These are phyloP conservation scores for Chimonanthus praecox DNA, from an alignment of 164 flowering plant species.

Conservation along the genomic window DNA sequence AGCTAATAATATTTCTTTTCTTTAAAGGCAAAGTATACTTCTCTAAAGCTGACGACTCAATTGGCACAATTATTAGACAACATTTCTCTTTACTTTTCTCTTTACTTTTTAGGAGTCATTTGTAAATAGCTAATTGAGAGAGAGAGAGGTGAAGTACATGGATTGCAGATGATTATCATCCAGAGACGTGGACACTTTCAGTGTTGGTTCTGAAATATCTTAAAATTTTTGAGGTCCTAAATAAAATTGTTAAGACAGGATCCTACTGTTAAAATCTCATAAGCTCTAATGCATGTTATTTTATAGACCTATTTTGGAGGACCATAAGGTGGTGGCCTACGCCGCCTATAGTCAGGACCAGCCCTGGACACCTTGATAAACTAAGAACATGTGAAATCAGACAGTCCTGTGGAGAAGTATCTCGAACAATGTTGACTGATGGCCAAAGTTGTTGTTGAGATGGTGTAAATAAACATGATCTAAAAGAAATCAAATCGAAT, in stretches of 20 bases:
- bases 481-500: too few relatives aligned
- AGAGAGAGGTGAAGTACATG: background rate
- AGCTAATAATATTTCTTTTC: background rate
- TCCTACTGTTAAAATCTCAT: too few relatives aligned
- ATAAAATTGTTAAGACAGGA: too few relatives aligned
- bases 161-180: background rate
- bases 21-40: background rate
- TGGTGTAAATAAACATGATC: too few relatives aligned
- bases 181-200: background rate
- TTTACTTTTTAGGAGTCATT: background rate
- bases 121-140: background rate
- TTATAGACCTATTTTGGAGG: too few relatives aligned
- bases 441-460: background rate
- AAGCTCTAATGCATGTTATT: too few relatives aligned
- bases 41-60: background rate
- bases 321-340: too few relatives aligned
- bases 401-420: background rate
- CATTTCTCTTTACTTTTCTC: background rate
- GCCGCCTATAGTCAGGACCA: rapidly evolving
- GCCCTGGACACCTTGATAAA: background rate
- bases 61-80: background rate
- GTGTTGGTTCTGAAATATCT: too few relatives aligned
- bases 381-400: background rate
- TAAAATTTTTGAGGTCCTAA: too few relatives aligned
- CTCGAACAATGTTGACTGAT: background rate